Base-by-base conservation (phyloP, 768 basidiomycete species). In the Trametes cubensis region DNA sequence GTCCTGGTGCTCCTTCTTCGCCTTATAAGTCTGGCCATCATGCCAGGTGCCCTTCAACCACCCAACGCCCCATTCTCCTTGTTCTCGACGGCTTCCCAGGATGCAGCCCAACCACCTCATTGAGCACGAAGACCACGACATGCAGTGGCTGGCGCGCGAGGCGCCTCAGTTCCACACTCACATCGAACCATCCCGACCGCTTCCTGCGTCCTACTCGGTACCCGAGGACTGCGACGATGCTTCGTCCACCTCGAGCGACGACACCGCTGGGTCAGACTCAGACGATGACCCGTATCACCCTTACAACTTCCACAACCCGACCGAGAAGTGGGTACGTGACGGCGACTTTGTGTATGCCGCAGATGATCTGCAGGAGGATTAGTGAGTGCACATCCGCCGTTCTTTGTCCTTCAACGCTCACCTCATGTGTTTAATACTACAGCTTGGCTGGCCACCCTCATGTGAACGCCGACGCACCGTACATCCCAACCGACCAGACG, bases 331-430 rank as follows among this genome's bases (percentile, higher is more conserved):
- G 63, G 23, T 55, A 14, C 41, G 42, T 21, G 39, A 64, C 48
- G 63, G 63, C 38, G 42, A 52, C 58, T 54, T 47, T 45, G 63
- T 55, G 39, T 64, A 60, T 40, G 55, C 62, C n/a, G 56, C 62
- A 20, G 62, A 63, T 2, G 57, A 58, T 17, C 49, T 52, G 57
- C 38, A 55, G 28, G 42, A 59, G 28, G 55, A 17, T 51, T 58
- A 55, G 62, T 58, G 38, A 47, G 62, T 45, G 15, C 38, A 23
- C 8, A 14, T 39, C 11, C 42, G 17, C 11, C 6, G 40, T 25
- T 21, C 49, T 46, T 57, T 57, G 49, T 52, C 21, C 21, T 18
- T 25, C 30, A 40, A 23, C 45, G 49, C 62, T 63, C 26, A 62
- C 61, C 61, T 45, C 21, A 6, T 7, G 34, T 11, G 10, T 34